Percentiles rank a stretch among this genome's conserved stretches.
These are phyloP conservation scores for Hysterium pulicare DNA, from an alignment of 2,329 filamentous ascomycete species.

Conservation along the genomic window DNA sequence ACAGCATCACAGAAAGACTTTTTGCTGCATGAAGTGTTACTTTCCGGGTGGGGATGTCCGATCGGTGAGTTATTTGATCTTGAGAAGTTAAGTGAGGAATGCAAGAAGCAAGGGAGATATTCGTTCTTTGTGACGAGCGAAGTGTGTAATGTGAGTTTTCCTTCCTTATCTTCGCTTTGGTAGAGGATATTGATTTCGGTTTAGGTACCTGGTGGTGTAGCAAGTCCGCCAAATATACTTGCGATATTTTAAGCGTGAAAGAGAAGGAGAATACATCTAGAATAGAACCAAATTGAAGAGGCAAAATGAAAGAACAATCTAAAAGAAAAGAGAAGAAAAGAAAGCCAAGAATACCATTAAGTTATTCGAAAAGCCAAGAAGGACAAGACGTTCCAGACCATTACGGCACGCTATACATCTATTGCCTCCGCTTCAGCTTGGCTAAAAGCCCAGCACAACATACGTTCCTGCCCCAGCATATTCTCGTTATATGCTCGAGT, in stretches of 20 bases:
- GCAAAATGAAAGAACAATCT: no score
- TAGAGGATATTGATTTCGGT: not conserved
- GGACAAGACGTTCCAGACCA: no score
- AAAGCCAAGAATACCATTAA: no score
- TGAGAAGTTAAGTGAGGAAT: constrained; percentile 26
- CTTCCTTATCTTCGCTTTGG: not conserved
- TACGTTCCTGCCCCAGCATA: no score
- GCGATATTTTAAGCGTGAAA: constrained; percentile 2
- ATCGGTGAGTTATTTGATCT: constrained; percentile 37
- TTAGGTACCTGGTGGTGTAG: constrained; percentile 3
- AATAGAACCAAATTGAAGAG: not conserved
- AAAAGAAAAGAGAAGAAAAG: no score
- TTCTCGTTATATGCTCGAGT: no score
- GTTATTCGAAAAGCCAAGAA: no score
- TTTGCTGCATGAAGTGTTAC: constrained; percentile 16
- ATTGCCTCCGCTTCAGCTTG: no score
- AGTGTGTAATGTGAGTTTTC: constrained; percentile 1
- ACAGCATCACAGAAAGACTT: constrained; percentile 3
- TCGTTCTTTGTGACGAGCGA: constrained; percentile 2
- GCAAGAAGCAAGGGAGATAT: constrained; percentile 22
- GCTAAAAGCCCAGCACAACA: no score
- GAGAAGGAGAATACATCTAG: not conserved
- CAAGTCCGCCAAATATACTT: constrained; percentile 1
- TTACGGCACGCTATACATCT: no score
- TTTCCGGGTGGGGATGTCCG: constrained; percentile 30